Percentiles rank a stretch among this genome's conserved stretches.
phyloP scores from a whole-genome alignment of 768 basidiomycete genomes.

The Cystofilobasidium macerans region DNA sequence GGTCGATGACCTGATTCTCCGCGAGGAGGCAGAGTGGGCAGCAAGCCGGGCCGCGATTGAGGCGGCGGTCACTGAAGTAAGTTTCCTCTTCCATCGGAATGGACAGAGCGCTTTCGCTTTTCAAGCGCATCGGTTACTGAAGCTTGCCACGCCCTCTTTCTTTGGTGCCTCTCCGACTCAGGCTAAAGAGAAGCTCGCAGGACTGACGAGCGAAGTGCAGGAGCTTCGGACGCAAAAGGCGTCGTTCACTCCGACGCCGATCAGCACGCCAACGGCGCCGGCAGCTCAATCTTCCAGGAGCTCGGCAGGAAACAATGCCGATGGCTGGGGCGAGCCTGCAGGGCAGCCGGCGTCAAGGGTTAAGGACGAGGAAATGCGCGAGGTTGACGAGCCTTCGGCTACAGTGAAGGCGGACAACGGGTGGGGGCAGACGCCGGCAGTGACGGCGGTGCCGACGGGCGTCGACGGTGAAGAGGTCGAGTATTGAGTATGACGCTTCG shows the following conservation, averaged over 20 bases:
- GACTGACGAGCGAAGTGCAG: too few relatives aligned
- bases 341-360: not conserved
- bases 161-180: too few relatives aligned
- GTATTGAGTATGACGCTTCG: constrained; percentile 3
- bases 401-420: not conserved
- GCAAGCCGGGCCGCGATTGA: not conserved
- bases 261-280: too few relatives aligned
- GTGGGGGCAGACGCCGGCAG: not conserved
- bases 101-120: too few relatives aligned
- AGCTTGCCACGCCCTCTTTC: too few relatives aligned
- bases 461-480: constrained; percentile 25
- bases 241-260: too few relatives aligned
- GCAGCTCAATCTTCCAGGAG: too few relatives aligned
- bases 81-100: not conserved
- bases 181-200: too few relatives aligned
- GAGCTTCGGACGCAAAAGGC: too few relatives aligned
- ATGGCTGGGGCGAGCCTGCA: not conserved
- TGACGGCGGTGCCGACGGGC: constrained; percentile 9
- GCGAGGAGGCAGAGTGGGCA: not conserved
- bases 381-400: not conserved
- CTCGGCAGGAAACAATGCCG: too few relatives aligned
- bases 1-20: constrained; percentile 2
- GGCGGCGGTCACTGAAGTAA: not conserved
- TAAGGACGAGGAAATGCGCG: not conserved
- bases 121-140: too few relatives aligned